Evolutionary conservation across 805 yeast species (phyloP).

Genomic region (Candida cerambycidarum): DNA sequence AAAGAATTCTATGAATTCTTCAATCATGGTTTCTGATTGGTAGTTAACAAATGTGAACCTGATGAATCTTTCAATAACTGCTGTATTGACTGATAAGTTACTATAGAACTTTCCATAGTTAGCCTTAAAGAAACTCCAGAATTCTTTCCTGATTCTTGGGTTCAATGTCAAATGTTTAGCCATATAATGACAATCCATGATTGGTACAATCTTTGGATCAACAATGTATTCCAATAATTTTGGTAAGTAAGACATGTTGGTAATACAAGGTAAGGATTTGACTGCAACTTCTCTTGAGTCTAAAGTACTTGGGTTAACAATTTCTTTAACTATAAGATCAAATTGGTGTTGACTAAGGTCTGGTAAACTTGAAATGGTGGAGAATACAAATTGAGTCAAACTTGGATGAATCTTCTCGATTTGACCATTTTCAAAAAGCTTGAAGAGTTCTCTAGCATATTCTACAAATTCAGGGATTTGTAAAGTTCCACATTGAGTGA

Average conservation of each 20-base stretch:
- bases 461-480: constrained; percentile 37
- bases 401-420: constrained; percentile 39
- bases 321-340: constrained; percentile 46
- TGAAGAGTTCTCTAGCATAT: constrained; percentile 32
- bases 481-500: constrained; percentile 40
- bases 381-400: constrained; percentile 42
- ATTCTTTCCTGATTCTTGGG: constrained; percentile 37
- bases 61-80: constrained; percentile 49
- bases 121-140: constrained; percentile 51
- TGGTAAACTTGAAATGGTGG: constrained; percentile 41
- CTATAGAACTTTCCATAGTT: constrained; percentile 47
- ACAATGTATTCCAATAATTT: constrained; percentile 40
- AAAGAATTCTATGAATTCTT: constrained; percentile 32
- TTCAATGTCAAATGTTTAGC: constrained; percentile 49
- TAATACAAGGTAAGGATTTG: constrained; percentile 51
- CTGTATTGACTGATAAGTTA: constrained; percentile 49
- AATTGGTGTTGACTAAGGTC: constrained; percentile 32
- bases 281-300: constrained; percentile 61
- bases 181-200: constrained; percentile 60
- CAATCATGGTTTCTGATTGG: constrained; percentile 32
- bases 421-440: constrained; percentile 21
- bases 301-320: constrained; percentile 49
- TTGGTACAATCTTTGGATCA: constrained; percentile 46
- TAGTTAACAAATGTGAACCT: constrained; percentile 40
- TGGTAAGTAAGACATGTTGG: constrained; percentile 35